A percentile compares a stretch with the other conserved stretches of the same genome.
phyloP scores from a whole-genome alignment of 768 basidiomycete genomes.

The Cyclocybe cylindracea region DNA sequence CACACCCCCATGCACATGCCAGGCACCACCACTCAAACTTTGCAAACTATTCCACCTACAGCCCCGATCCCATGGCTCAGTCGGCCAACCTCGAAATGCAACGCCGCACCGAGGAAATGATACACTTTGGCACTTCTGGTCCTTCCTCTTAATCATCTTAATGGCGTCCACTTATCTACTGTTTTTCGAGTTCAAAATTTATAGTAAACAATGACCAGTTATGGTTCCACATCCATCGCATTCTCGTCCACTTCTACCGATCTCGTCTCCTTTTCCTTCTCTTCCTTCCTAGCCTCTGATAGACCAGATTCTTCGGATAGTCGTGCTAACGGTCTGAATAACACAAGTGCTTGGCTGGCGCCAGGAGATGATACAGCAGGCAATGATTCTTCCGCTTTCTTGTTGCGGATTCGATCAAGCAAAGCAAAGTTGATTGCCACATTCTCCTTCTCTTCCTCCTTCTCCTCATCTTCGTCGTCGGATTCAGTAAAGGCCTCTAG shows the following conservation, averaged over 20 bases:
- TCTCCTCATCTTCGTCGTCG: conserved; percentile 33
- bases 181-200: conserved; percentile 18
- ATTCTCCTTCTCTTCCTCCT: conserved; percentile 8
- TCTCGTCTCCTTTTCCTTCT: conserved; percentile 8
- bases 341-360: conserved; percentile 50
- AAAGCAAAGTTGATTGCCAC: conserved; percentile 45
- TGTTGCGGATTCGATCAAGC: conserved; percentile 45
- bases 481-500: conserved; percentile 52
- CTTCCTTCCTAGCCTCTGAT: conserved; percentile 13
- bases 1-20: conserved; percentile 78
- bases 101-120: conserved; percentile 45
- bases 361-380: conserved; percentile 19
- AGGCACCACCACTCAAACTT: conserved; percentile 62
- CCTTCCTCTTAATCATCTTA: conserved; percentile 22
- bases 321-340: conserved; percentile 47
- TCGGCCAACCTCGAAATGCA: conserved; percentile 36
- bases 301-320: background rate
- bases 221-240: conserved; percentile 57
- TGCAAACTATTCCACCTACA: conserved; percentile 35
- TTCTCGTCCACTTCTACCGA: conserved; percentile 31
- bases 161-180: conserved; percentile 15
- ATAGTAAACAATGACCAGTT: conserved; percentile 11
- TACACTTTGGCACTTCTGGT: conserved; percentile 44
- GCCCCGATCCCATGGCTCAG: conserved; percentile 33
- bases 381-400: conserved; percentile 16